A percentile compares a stretch with the other conserved stretches of the same genome.
Conservation (phyloP, 2,329 filamentous ascomycete species). For the Ciborinia camelliae region DNA sequence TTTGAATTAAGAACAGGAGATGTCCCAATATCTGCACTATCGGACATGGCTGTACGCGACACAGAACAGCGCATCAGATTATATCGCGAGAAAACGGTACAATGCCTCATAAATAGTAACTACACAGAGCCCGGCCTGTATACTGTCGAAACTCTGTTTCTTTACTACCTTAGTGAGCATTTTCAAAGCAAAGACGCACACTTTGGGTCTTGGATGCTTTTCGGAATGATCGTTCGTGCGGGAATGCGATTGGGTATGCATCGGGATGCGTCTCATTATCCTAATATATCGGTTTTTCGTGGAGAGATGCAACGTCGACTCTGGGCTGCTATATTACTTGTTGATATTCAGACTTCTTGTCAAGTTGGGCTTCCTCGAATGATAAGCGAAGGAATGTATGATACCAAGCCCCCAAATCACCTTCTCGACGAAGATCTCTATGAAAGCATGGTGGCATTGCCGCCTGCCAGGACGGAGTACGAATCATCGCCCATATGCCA, state of each 20-base stretch:
- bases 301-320: constrained; percentile 61
- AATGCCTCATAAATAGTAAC: constrained; percentile 50
- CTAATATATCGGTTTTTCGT: constrained; percentile 49
- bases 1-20: constrained; percentile 18
- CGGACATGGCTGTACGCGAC: constrained; percentile 44
- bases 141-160: constrained; percentile 50
- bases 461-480: constrained; percentile 49
- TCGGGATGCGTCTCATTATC: constrained; percentile 49
- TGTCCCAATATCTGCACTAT: constrained; percentile 36
- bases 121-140: constrained; percentile 48
- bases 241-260: constrained; percentile 58
- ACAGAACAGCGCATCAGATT: constrained; percentile 44
- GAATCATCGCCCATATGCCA: constrained; percentile 58
- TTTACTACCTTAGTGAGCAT: constrained; percentile 53
- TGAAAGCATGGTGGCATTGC: constrained; percentile 52
- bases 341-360: constrained; percentile 63
- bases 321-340: constrained; percentile 53
- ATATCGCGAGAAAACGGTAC: constrained; percentile 49
- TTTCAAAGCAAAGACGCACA: constrained; percentile 49
- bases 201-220: constrained; percentile 53
- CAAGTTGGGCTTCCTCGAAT: constrained; percentile 66
- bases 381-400: constrained; percentile 60
- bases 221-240: constrained; percentile 49
- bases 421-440: constrained; percentile 63
- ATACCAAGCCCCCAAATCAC: constrained; percentile 59